A percentile compares a stretch with the other conserved stretches of the same genome.
Evolutionary conservation across 176 grass and related monocot genomes (phyloP).

Genomic region (Rhynchospora tenuis): DNA sequence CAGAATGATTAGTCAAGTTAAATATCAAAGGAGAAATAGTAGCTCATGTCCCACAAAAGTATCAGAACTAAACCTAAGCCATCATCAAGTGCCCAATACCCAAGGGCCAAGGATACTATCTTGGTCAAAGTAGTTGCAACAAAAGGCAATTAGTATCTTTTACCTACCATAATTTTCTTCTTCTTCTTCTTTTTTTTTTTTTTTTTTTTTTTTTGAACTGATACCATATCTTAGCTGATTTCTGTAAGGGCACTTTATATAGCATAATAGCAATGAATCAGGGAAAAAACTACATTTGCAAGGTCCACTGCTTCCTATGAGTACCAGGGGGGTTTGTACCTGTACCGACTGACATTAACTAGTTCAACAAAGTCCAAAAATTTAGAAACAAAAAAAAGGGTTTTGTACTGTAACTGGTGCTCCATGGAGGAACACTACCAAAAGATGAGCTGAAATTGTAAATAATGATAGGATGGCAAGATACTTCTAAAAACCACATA

Average conservation of each 20-base stretch:
- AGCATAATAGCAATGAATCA: neutral
- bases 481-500: neutral
- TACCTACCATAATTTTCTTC: neutral
- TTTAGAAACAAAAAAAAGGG: neutral
- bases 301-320: neutral
- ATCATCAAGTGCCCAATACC: slow-evolving; percentile 6
- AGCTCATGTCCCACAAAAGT: neutral
- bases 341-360: neutral
- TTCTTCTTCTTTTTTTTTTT: too few relatives aligned
- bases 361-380: neutral
- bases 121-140: neutral
- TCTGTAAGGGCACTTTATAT: neutral
- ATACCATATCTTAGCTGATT: neutral
- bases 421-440: neutral
- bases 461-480: neutral
- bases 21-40: neutral
- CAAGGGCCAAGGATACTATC: neutral
- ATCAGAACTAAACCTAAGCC: neutral
- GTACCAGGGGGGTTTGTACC: neutral
- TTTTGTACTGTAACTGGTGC: neutral
- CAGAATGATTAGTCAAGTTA: neutral
- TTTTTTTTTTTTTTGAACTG: too few relatives aligned
- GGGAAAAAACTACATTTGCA: neutral
- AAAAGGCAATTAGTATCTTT: slow-evolving; percentile 2
- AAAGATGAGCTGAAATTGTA: neutral